phyloP scores from a whole-genome alignment of 345 rosid genomes.

The Mercurialis annua region DNA sequence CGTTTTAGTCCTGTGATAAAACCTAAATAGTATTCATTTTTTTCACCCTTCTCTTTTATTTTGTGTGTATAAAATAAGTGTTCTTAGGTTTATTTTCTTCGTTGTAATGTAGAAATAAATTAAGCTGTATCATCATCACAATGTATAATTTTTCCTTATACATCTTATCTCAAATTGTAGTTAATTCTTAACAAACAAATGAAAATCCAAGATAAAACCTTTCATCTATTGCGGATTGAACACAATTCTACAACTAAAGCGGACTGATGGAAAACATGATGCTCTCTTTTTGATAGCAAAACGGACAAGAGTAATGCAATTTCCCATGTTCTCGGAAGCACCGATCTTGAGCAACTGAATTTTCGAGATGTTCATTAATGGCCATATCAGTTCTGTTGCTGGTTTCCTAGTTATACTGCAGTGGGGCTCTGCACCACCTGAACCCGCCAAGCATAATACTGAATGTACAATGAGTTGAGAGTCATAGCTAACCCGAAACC shows the following conservation, averaged over 20 bases:
- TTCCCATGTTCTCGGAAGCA: too few species aligned
- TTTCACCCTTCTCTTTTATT: background rate
- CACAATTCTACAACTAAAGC: too few species aligned
- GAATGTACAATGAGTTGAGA: slow-evolving; percentile 62
- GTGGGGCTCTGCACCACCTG: slow-evolving; percentile 37
- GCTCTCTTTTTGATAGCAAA: too few species aligned
- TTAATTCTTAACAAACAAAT: too few species aligned
- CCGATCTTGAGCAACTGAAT: too few species aligned
- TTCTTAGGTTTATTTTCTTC: background rate
- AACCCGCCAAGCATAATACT: slow-evolving; percentile 42
- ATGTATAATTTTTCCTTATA: background rate
- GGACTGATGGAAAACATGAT: too few species aligned
- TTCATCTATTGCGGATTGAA: too few species aligned
- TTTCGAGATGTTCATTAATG: too few species aligned
- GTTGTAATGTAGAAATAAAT: background rate
- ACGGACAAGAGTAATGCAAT: too few species aligned
- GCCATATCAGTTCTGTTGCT: too few species aligned
- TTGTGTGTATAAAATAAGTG: background rate
- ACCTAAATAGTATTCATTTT: slow-evolving; percentile 14
- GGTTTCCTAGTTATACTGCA: slow-evolving; percentile 37
- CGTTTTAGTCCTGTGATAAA: slow-evolving; percentile 43
- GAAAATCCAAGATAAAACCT: too few species aligned
- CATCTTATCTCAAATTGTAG: too few species aligned
- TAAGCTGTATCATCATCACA: background rate
- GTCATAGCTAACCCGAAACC: slow-evolving; percentile 81